These are phyloP conservation scores for Medicago ruthenica DNA, from an alignment of 306 rosid genomes.

Conservation along the genomic window DNA sequence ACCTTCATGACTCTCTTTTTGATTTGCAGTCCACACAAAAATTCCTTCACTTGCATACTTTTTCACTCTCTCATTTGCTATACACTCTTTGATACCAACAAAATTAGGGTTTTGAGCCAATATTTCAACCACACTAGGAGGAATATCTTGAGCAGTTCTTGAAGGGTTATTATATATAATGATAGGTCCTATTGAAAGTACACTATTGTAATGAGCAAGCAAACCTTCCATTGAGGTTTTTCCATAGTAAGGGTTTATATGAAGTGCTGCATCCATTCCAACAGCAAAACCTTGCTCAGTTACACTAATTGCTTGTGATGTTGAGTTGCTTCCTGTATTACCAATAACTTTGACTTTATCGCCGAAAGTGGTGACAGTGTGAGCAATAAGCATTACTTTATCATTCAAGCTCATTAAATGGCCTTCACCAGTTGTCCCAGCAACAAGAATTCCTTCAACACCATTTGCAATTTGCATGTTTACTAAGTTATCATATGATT, in stretches of 20 bases:
- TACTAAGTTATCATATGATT: slow-evolving; percentile 85
- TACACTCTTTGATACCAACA: slow-evolving; percentile 87
- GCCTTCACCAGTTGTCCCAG: slow-evolving; percentile 92
- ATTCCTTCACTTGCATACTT: slow-evolving; percentile 57
- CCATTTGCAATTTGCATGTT: slow-evolving; percentile 69
- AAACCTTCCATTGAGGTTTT: slow-evolving; percentile 83
- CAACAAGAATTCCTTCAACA: slow-evolving; percentile 77
- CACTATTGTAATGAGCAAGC: slow-evolving; percentile 68
- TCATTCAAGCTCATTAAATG: slow-evolving; percentile 91
- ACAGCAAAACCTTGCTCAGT: slow-evolving; percentile 91
- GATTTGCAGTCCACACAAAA: slow-evolving; percentile 84
- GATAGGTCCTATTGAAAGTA: slow-evolving; percentile 80
- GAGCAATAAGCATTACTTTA: slow-evolving; percentile 89
- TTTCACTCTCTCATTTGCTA: slow-evolving; percentile 68
- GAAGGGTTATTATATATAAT: slow-evolving; percentile 85
- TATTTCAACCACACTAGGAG: slow-evolving; percentile 59
- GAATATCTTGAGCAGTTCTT: slow-evolving; percentile 88
- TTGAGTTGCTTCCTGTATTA: slow-evolving; percentile 85
- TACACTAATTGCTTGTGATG: slow-evolving; percentile 83
- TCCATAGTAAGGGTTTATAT: slow-evolving; percentile 93
- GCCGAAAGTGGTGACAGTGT: slow-evolving; percentile 77
- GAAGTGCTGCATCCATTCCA: slow-evolving; percentile 98
- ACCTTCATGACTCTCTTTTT: slow-evolving; percentile 81
- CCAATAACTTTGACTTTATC: slow-evolving; percentile 83
- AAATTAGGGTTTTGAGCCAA: slow-evolving; percentile 62